A percentile compares a stretch with the other conserved stretches of the same genome.
Evolutionary conservation across 768 basidiomycete genomes (phyloP).

Genomic region (Boletus eberwhitei): DNA sequence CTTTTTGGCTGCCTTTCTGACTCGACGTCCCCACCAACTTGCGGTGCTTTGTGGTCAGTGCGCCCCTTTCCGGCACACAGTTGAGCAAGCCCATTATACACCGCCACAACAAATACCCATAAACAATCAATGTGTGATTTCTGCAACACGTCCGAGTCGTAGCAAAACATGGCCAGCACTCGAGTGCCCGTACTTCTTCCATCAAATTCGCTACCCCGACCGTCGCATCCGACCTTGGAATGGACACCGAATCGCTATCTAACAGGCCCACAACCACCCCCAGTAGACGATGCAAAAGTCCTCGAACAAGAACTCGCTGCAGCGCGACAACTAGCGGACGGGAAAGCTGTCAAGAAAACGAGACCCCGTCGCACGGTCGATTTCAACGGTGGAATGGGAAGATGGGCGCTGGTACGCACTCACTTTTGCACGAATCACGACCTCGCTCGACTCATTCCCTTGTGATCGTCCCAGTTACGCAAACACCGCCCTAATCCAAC

Average conservation of each 20-base stretch:
- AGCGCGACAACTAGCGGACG: conserved; percentile 69
- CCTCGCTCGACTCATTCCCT: neutral
- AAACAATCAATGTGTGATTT: neutral
- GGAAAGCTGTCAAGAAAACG: conserved; percentile 85
- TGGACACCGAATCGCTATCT: conserved; percentile 77
- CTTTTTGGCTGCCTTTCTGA: conserved; percentile 8
- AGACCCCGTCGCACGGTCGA: conserved; percentile 93
- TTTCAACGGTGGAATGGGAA: conserved; percentile 83
- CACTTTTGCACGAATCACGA: too few species aligned
- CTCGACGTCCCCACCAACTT: conserved; percentile 14
- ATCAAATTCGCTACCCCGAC: conserved; percentile 34
- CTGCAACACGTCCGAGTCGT: neutral
- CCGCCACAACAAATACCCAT: conserved; percentile 19
- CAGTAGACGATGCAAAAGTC: conserved; percentile 69
- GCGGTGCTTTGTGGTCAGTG: conserved; percentile 31
- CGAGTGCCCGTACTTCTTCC: conserved; percentile 57
- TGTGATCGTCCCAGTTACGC: conserved; percentile 45
- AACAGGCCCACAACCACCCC: conserved; percentile 70
- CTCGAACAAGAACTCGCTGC: conserved; percentile 79
- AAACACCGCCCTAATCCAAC: conserved; percentile 77
- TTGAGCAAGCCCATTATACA: neutral
- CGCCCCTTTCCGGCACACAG: neutral
- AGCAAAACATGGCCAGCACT: conserved; percentile 14
- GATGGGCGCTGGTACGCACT: conserved; percentile 77
- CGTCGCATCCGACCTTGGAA: conserved; percentile 46